A percentile compares a stretch with the other conserved stretches of the same genome.
Evolutionary conservation across 129 eudicot genomes (phyloP).

Genomic region (Daucus carota): DNA sequence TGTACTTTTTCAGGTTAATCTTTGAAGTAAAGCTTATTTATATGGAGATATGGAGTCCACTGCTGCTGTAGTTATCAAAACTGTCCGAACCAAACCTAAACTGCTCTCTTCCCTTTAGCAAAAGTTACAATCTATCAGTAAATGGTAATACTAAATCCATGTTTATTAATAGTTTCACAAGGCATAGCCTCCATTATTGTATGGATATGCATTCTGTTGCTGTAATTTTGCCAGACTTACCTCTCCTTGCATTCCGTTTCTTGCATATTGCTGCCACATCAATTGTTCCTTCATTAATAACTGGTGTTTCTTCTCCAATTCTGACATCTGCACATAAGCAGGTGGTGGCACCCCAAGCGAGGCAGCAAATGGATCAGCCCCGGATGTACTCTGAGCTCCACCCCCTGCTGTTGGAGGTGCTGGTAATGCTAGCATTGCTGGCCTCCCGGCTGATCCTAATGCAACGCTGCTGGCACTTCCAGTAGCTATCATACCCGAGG

Average conservation of each 20-base stretch:
- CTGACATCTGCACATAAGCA: slow-evolving; percentile 68
- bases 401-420: slow-evolving; percentile 37
- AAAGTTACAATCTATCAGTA: neutral
- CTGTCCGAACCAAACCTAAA: neutral
- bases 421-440: slow-evolving; percentile 53
- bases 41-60: neutral
- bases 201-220: slow-evolving; percentile 28
- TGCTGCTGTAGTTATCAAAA: neutral
- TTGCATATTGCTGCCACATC: slow-evolving; percentile 73
- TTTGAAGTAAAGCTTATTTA: neutral
- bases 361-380: slow-evolving; percentile 69
- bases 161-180: neutral
- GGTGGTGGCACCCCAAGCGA: slow-evolving; percentile 62
- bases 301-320: slow-evolving; percentile 63
- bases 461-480: slow-evolving; percentile 93
- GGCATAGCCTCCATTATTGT: slow-evolving; percentile 34
- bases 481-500: slow-evolving; percentile 33
- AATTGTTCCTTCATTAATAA: slow-evolving; percentile 55
- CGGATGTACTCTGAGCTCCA: slow-evolving; percentile 8
- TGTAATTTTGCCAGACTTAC: slow-evolving; percentile 31
- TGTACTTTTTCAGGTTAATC: neutral
- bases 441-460: slow-evolving; percentile 42
- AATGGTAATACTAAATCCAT: neutral
- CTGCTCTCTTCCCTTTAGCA: slow-evolving; percentile 1
- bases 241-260: slow-evolving; percentile 58